A percentile compares a stretch with the other conserved stretches of the same genome.
Evolutionary conservation across 768 basidiomycete genomes (phyloP).

Genomic region (Rhodosporidiobolus sp.): DNA sequence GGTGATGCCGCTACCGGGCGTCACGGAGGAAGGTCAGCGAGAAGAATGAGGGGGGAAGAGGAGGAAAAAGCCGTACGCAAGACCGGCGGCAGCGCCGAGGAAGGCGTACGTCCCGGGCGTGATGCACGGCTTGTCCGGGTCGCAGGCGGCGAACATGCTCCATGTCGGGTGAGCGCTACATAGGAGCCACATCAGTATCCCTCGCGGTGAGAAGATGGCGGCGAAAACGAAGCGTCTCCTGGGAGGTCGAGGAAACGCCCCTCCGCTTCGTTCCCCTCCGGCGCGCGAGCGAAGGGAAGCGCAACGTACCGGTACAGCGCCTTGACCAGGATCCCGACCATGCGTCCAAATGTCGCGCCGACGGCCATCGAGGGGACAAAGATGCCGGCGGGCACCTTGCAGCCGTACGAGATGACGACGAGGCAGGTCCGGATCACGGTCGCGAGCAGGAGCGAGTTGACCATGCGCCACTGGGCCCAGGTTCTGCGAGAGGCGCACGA

Average conservation of each 20-base stretch:
- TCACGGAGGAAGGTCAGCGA: conserved; percentile 4
- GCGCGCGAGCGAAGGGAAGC: too few species aligned
- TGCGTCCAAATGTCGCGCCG: conserved; percentile 92
- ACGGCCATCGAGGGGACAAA: conserved; percentile 99
- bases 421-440: conserved; percentile 81
- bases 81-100: conserved; percentile 89
- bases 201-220: too few species aligned
- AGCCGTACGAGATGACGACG: conserved; percentile 89
- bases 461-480: conserved; percentile 87
- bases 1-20: conserved; percentile 76
- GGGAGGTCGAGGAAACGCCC: too few species aligned
- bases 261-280: too few species aligned
- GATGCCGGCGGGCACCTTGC: conserved; percentile 94
- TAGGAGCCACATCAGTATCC: neutral
- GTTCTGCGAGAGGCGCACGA: conserved; percentile 56
- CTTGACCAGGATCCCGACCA: conserved; percentile 95
- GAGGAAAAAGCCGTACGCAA: conserved; percentile 60
- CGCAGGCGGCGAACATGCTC: conserved; percentile 84
- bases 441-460: conserved; percentile 85
- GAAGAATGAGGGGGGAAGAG: neutral
- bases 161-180: conserved; percentile 73
- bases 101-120: conserved; percentile 98
- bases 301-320: conserved; percentile 77
- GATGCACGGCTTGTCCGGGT: conserved; percentile 90
- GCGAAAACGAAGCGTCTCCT: too few species aligned